Percentiles rank a stretch among this genome's conserved stretches.
These are phyloP conservation scores for Echium plantagineum DNA, from an alignment of 257 asterid species.

Conservation along the genomic window DNA sequence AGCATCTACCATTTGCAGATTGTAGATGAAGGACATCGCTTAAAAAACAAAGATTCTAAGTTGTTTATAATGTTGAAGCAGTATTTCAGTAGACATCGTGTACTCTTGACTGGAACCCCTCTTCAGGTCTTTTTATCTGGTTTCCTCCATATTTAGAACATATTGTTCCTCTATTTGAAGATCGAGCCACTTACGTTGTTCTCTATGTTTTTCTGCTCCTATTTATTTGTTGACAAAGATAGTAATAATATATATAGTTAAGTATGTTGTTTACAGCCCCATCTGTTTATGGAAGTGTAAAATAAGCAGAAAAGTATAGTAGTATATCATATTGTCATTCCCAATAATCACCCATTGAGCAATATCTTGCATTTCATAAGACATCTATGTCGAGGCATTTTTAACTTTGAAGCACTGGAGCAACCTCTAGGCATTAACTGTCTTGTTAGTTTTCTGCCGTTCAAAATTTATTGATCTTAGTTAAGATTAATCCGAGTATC, in stretches of 20 bases:
- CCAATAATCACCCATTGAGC: not conserved
- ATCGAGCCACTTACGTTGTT: no score
- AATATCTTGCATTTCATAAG: not conserved
- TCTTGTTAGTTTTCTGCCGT: not conserved
- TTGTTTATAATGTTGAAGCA: constrained; percentile 69
- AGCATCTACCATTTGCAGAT: constrained; percentile 38
- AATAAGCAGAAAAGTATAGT: not conserved
- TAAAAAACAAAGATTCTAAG: constrained; percentile 95
- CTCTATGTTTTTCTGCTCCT: no score
- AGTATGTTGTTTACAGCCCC: not conserved
- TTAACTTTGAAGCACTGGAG: not conserved
- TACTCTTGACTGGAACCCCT: constrained; percentile 95
- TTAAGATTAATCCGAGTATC: not conserved
- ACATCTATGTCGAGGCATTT: not conserved
- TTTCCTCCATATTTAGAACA: not conserved
- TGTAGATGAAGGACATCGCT: constrained; percentile 99
- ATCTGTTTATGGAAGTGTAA: not conserved
- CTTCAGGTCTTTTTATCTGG: constrained; percentile 53
- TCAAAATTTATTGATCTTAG: not conserved
- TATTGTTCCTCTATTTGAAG: not conserved
- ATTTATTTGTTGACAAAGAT: not conserved
- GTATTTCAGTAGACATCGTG: constrained; percentile 77
- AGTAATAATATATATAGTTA: not conserved
- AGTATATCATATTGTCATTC: not conserved
- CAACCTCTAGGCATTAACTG: not conserved